Evolutionary conservation across 2,329 filamentous ascomycete species (phyloP).

Genomic region (Laburnicola sp.): DNA sequence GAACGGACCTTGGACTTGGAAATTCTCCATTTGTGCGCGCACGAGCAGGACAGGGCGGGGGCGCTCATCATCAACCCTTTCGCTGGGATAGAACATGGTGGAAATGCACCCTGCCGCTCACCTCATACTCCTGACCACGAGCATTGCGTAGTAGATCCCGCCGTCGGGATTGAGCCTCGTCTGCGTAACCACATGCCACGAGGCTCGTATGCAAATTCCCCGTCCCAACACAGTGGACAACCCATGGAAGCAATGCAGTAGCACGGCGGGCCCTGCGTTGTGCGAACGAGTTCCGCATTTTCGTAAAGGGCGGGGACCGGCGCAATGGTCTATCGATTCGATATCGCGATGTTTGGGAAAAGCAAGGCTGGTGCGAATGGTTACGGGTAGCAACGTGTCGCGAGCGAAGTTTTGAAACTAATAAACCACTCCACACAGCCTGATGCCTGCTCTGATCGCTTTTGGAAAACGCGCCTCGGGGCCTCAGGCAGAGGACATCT

Average conservation of each 20-base stretch:
- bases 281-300: slow-evolving; percentile 4
- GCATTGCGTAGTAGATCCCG: slow-evolving; percentile 25
- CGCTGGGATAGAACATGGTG: not conserved
- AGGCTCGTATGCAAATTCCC: slow-evolving; percentile 4
- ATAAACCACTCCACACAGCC: not conserved
- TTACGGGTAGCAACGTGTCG: not conserved
- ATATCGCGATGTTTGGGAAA: slow-evolving; percentile 3
- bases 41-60: not conserved
- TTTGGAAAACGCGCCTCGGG: not conserved
- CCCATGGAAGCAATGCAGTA: slow-evolving; percentile 4
- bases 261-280: slow-evolving; percentile 3
- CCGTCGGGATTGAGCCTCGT: slow-evolving; percentile 28
- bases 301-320: slow-evolving; percentile 2
- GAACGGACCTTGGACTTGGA: not conserved
- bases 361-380: slow-evolving; percentile 2
- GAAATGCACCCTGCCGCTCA: slow-evolving; percentile 8
- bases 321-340: slow-evolving; percentile 8
- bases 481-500: not conserved
- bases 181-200: slow-evolving; percentile 23
- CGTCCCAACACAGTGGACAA: slow-evolving; percentile 5
- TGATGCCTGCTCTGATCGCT: not conserved
- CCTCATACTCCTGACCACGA: slow-evolving; percentile 15
- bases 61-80: slow-evolving; percentile 9
- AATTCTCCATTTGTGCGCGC: slow-evolving; percentile 3
- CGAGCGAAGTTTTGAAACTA: not conserved